Conservation (phyloP, 2,329 filamentous ascomycete species). For the Paraconiothyrium sp. region DNA sequence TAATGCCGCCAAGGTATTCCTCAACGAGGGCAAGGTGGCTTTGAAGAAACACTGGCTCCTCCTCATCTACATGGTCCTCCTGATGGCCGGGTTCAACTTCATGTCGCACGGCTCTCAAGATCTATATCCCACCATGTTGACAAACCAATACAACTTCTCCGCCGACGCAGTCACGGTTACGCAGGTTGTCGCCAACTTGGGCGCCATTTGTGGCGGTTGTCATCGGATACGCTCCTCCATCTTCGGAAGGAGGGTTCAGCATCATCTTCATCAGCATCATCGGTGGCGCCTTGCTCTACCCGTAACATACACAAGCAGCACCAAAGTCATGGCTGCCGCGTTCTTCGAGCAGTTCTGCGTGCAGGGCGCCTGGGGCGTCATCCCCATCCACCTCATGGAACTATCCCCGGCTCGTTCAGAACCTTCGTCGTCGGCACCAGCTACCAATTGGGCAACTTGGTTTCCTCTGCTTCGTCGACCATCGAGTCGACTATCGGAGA, state of each 20-base stretch:
- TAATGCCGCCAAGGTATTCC: constrained; percentile 72
- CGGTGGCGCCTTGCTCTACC: constrained; percentile 82
- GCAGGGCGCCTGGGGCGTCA: constrained; percentile 56
- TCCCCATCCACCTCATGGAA: constrained; percentile 78
- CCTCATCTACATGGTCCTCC: constrained; percentile 80
- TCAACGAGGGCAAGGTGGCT: constrained; percentile 80
- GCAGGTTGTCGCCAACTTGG: constrained; percentile 60
- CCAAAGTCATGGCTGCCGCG: constrained; percentile 76
- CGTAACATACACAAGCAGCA: constrained; percentile 76
- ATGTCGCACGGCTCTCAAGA: constrained; percentile 83
- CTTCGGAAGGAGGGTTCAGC: constrained; percentile 58
- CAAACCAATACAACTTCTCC: constrained; percentile 67
- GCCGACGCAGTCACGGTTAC: constrained; percentile 58
- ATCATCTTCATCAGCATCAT: constrained; percentile 62
- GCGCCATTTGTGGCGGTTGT: constrained; percentile 58
- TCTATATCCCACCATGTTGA: constrained; percentile 68
- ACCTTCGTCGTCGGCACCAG: constrained; percentile 78
- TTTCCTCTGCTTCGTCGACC: constrained; percentile 73
- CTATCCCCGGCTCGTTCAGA: constrained; percentile 74
- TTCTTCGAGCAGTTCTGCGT: constrained; percentile 75
- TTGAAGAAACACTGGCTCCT: constrained; percentile 82
- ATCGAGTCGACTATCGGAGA: constrained; percentile 81
- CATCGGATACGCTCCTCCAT: constrained; percentile 58
- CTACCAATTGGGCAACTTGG: constrained; percentile 82
- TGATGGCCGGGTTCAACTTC: constrained; percentile 94